Conservation (phyloP, 164 flowering plant genomes). For the Stephania yunnanensis region DNA sequence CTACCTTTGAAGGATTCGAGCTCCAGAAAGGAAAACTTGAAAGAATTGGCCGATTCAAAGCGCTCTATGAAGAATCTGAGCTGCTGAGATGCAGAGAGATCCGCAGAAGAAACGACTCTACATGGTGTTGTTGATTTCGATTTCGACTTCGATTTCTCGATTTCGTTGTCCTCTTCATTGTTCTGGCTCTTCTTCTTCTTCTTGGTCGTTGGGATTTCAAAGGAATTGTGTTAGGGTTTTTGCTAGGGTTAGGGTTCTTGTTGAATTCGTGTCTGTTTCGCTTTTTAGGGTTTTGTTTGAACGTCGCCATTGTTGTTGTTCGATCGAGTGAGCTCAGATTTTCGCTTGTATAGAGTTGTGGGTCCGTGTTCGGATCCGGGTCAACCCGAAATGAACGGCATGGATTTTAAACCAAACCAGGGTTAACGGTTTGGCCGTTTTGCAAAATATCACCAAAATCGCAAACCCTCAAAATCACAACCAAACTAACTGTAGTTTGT, state of each 20-base stretch:
- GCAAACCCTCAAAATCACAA: too few relatives aligned
- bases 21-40: slow-evolving; percentile 75
- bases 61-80: slow-evolving; percentile 48
- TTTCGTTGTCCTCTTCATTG: slow-evolving; percentile 7
- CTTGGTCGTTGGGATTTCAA: slow-evolving; percentile 22
- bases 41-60: slow-evolving; percentile 44
- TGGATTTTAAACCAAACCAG: too few relatives aligned
- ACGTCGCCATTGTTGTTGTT: neutral
- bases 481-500: too few relatives aligned
- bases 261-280: slow-evolving; percentile 18
- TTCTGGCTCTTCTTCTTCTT: slow-evolving; percentile 22
- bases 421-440: too few relatives aligned
- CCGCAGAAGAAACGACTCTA: neutral
- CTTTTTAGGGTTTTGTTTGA: neutral
- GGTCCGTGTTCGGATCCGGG: neutral
- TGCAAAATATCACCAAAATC: too few relatives aligned
- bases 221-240: slow-evolving; percentile 32
- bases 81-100: slow-evolving; percentile 41
- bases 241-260: slow-evolving; percentile 1
- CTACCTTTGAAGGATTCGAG: slow-evolving; percentile 60
- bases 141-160: neutral
- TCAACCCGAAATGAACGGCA: neutral
- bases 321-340: too few relatives aligned
- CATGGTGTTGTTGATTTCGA: neutral
- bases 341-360: too few relatives aligned